Evolutionary conservation across 192 early-diverging fungal species (phyloP).

Genomic region (Linnemannia hyalina): DNA sequence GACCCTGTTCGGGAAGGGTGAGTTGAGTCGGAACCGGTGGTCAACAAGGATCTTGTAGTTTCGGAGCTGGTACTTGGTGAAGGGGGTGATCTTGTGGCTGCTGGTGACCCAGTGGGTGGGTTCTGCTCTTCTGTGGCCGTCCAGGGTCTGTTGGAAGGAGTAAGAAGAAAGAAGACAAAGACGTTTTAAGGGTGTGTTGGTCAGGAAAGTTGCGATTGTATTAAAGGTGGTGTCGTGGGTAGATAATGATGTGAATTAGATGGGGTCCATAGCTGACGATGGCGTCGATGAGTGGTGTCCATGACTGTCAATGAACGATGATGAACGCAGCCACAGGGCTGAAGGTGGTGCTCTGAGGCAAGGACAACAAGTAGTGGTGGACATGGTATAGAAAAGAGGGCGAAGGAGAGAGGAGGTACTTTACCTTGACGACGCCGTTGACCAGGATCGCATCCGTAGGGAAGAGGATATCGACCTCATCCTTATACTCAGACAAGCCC

Average conservation of each 20-base stretch:
- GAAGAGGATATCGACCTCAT: neutral
- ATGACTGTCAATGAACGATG: no score
- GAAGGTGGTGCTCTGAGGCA: no score
- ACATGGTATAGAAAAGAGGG: neutral
- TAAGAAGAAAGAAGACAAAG: neutral
- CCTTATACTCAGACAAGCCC: neutral
- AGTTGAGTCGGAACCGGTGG: neutral
- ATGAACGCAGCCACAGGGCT: no score
- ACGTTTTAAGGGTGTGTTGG: neutral
- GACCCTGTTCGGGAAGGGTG: neutral
- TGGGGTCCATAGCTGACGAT: no score
- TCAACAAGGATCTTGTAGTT: neutral
- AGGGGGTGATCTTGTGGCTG: neutral
- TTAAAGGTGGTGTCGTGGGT: no score
- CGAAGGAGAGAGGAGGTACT: no score
- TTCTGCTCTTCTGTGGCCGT: neutral
- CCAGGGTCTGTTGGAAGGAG: neutral
- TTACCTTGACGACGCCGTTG: neutral
- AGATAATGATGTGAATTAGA: no score
- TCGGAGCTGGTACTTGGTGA: neutral
- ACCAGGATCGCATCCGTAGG: neutral
- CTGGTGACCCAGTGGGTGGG: neutral
- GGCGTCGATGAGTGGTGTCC: no score
- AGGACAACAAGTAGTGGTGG: no score
- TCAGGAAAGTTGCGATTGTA: no score